Conservation (phyloP, 2,329 filamentous ascomycete species). For the Cladophialophora yegresii region DNA sequence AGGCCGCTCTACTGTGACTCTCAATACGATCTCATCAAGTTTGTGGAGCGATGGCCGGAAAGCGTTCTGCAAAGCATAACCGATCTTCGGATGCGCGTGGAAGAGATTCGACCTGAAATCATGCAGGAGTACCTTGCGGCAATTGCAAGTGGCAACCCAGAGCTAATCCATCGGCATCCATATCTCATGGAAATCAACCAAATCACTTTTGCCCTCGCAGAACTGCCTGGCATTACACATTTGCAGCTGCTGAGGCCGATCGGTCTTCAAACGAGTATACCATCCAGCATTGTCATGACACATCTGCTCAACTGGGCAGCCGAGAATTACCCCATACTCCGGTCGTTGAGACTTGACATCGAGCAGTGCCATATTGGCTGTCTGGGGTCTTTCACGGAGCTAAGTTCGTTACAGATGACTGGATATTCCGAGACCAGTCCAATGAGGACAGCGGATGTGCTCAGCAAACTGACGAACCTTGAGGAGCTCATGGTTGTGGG, state of each 20-base stretch:
- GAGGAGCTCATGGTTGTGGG: conserved; percentile 19
- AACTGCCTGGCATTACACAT: conserved; percentile 15
- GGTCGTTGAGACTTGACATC: conserved; percentile 18
- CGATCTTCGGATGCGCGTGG: conserved; percentile 18
- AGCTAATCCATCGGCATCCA: conserved; percentile 16
- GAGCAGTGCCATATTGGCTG: conserved; percentile 18
- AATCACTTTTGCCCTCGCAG: conserved; percentile 20
- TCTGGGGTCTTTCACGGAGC: conserved; percentile 6
- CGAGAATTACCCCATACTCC: conserved; percentile 15
- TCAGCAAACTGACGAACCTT: conserved; percentile 17
- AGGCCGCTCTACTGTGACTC: conserved; percentile 20
- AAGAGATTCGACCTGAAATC: conserved; percentile 17
- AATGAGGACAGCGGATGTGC: conserved; percentile 8
- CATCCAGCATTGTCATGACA: conserved; percentile 20
- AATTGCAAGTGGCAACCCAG: conserved; percentile 2
- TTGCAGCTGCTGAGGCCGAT: conserved; percentile 12
- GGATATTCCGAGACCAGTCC: conserved; percentile 23
- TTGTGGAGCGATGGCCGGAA: conserved; percentile 11
- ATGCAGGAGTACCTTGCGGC: conserved; percentile 22
- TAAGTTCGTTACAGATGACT: conserved; percentile 12
- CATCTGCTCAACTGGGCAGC: conserved; percentile 15
- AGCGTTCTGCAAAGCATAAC: conserved; percentile 16
- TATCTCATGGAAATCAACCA: conserved; percentile 27
- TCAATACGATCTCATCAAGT: conserved; percentile 22
- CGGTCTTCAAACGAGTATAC: conserved; percentile 7